Conservation (phyloP, 2,329 filamentous ascomycete species). For the Reticulascus tulasneorum region DNA sequence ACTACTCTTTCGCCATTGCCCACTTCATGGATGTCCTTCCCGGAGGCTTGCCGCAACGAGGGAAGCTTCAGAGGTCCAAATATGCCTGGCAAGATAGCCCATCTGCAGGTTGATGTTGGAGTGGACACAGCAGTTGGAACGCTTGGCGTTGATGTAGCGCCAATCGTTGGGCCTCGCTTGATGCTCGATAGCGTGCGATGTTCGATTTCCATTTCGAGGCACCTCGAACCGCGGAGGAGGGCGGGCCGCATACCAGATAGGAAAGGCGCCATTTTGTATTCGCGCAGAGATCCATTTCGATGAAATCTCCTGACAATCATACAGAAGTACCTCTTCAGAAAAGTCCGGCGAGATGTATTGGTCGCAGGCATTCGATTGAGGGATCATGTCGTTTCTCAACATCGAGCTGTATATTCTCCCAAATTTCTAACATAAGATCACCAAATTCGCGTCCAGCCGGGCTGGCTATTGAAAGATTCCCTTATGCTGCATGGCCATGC, state of each 20-base stretch:
- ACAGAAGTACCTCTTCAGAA: background rate
- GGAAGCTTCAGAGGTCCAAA: background rate
- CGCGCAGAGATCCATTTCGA: background rate
- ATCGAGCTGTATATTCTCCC: background rate
- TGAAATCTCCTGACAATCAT: background rate
- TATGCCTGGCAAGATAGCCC: background rate
- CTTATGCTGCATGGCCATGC: too few species aligned
- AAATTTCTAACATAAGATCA: background rate
- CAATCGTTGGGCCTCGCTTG: background rate
- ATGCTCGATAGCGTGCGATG: background rate
- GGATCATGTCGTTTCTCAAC: background rate
- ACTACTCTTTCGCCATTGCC: too few species aligned
- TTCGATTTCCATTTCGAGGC: conserved; percentile 6
- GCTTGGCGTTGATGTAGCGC: background rate
- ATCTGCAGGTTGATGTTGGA: background rate
- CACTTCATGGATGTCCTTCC: conserved; percentile 3
- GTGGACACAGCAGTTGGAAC: background rate
- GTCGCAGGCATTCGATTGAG: background rate
- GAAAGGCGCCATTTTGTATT: conserved; percentile 7
- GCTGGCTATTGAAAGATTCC: too few species aligned
- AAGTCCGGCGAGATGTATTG: too few species aligned
- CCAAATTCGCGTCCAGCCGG: conserved; percentile 7
- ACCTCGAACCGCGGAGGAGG: conserved; percentile 15
- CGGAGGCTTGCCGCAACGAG: conserved; percentile 4
- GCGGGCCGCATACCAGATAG: conserved; percentile 16